A percentile compares a stretch with the other conserved stretches of the same genome.
These are phyloP conservation scores for Puccinia sorghi DNA, from an alignment of 1,284 basidiomycete species.

Conservation along the genomic window DNA sequence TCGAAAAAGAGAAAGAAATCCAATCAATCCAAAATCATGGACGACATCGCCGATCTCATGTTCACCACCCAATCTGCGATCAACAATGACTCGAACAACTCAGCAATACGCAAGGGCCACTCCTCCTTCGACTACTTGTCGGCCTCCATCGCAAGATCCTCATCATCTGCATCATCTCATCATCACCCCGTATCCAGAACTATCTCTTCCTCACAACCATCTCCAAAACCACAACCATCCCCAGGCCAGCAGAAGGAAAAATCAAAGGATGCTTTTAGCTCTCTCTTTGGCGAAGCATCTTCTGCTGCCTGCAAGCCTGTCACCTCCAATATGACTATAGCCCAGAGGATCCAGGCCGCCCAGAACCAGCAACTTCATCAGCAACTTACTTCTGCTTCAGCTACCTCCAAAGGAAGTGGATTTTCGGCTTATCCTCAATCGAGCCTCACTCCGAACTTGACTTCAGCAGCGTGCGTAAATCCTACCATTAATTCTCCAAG, in stretches of 20 bases:
- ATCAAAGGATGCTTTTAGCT: constrained; percentile 32
- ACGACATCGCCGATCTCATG: constrained; percentile 13
- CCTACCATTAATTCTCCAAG: neutral
- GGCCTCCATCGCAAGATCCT: constrained; percentile 16
- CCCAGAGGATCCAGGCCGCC: constrained; percentile 28
- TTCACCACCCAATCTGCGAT: neutral
- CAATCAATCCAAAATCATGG: neutral
- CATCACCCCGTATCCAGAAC: neutral
- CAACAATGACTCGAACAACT: neutral
- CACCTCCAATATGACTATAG: constrained; percentile 25
- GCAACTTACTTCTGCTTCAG: neutral
- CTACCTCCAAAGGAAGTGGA: neutral
- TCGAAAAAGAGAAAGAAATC: no score
- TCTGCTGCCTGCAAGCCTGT: constrained; percentile 1
- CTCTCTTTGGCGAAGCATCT: constrained; percentile 24
- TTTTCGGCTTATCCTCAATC: constrained; percentile 11
- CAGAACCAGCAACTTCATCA: constrained; percentile 19
- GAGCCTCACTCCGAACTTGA: constrained; percentile 4
- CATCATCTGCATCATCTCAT: constrained; percentile 3
- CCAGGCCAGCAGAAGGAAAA: neutral
- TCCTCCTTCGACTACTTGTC: constrained; percentile 41
- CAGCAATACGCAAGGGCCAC: neutral
- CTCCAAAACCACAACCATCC: neutral
- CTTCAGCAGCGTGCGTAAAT: constrained; percentile 15
- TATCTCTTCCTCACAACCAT: neutral